Percentiles rank a stretch among this genome's conserved stretches.
phyloP scores from a whole-genome alignment of 306 rosid species.

The Abrus pulchellus region DNA sequence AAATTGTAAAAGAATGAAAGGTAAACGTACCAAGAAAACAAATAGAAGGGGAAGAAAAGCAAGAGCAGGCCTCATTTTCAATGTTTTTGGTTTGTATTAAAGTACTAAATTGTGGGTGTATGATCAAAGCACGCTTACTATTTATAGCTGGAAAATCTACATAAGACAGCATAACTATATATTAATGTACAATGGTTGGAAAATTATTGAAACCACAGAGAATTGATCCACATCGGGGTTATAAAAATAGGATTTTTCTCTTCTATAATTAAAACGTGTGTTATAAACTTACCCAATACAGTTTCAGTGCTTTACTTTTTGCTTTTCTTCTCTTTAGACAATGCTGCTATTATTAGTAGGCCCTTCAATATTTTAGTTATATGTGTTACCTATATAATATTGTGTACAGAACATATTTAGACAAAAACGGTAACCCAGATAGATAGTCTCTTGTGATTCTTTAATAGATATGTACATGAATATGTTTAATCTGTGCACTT shows the following conservation, averaged over 20 bases:
- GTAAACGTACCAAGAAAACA: slow-evolving; percentile 46
- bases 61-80: slow-evolving; percentile 40
- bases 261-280: no score
- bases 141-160: slow-evolving; percentile 25
- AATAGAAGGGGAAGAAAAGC: slow-evolving; percentile 40
- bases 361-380: no score
- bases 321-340: no score
- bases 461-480: no score
- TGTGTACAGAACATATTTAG: no score
- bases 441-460: no score
- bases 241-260: no score
- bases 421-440: no score
- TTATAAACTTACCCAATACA: background rate
- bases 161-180: background rate
- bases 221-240: no score
- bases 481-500: no score
- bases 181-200: background rate
- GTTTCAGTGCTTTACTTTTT: background rate
- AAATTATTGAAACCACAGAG: background rate
- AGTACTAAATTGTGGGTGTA: background rate
- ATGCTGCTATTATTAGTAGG: no score
- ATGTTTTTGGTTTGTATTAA: background rate
- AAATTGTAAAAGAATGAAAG: background rate
- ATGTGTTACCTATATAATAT: no score
- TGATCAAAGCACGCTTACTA: background rate